phyloP scores from a whole-genome alignment of 805 yeast species.

The Tetrapisispora phaffii region DNA sequence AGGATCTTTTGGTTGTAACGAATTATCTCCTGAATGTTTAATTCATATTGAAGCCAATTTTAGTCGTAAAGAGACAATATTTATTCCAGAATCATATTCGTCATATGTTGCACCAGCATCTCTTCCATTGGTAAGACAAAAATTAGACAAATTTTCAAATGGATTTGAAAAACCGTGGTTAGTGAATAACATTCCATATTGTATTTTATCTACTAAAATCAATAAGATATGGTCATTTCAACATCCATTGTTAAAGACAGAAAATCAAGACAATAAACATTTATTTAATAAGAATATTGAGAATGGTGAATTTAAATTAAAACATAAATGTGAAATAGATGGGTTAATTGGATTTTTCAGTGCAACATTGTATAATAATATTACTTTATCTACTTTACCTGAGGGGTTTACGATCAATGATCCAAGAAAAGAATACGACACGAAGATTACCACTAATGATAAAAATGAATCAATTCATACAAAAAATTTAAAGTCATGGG shows the following conservation, averaged over 20 bases:
- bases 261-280: conserved; percentile 9
- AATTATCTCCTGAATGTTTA: conserved; percentile 75
- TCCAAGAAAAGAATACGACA: background rate
- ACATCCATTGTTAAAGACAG: conserved; percentile 35
- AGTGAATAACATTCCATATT: conserved; percentile 33
- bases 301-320: conserved; percentile 33
- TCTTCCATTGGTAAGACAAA: conserved; percentile 42
- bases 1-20: conserved; percentile 92
- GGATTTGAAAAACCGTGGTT: conserved; percentile 39
- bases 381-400: conserved; percentile 29
- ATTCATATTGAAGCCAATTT: conserved; percentile 35
- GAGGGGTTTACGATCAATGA: conserved; percentile 11
- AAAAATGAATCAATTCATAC: conserved; percentile 24
- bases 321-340: conserved; percentile 48
- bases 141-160: conserved; percentile 19
- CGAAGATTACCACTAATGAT: background rate
- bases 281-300: conserved; percentile 17
- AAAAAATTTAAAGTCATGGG: conserved; percentile 50
- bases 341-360: conserved; percentile 70
- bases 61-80: conserved; percentile 36
- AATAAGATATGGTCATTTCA: conserved; percentile 52
- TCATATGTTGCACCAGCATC: conserved; percentile 59
- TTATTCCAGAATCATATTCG: conserved; percentile 52
- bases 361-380: conserved; percentile 56
- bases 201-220: conserved; percentile 37